Base-by-base conservation (phyloP, 1,284 basidiomycete genomes). In the Fomitopsis palustris region DNA sequence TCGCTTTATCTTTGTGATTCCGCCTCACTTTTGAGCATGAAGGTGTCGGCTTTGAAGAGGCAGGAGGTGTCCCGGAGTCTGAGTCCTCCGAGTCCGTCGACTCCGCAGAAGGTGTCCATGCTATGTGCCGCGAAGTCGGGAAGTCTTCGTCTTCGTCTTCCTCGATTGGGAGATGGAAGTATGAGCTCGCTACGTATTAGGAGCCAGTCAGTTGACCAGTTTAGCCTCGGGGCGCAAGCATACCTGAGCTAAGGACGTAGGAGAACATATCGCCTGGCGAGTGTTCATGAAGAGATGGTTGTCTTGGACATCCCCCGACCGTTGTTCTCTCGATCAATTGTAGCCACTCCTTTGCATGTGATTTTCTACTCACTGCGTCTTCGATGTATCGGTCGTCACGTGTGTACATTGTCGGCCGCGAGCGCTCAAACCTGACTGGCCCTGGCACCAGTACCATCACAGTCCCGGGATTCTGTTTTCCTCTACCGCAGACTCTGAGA, bases 91-190 rank as follows among this genome's bases (percentile, higher is more conserved):
- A 67, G 6, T 67, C 64, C 12, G 55, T 52, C 8, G 49, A 52
- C 35, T 60, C 55, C 43, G 62, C 57, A n/a, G 64, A 56, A 31
- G 67, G 64, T 41, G 54, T 67, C 81, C 82, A 80, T 57, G 81
- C 75, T 23, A 85, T 73, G 67, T 78, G 80, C 73, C 80, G 77
- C 54, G 65, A 55, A 37, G 51, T 53, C 65, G 76, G 78, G 62
- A 74, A 70, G 63, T 75, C 71, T 61, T 80, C 79, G 53, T 78
- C 75, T 23, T 78, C 72, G 60, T 74, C 75, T 61, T 85, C 81
- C 67, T 85, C 85, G 62, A 86, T 75, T 29, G 86, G 85, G 6
- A 85, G 74, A 66, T 84, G 79, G 67, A 88, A 87, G 69, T 83
- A 86, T 7, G 78, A 78, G 65, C 75, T 82, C 57, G 81, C 86